Evolutionary conservation across 495 filamentous ascomycete genomes (phyloP).

Genomic region (Penicillium cinerascens): DNA sequence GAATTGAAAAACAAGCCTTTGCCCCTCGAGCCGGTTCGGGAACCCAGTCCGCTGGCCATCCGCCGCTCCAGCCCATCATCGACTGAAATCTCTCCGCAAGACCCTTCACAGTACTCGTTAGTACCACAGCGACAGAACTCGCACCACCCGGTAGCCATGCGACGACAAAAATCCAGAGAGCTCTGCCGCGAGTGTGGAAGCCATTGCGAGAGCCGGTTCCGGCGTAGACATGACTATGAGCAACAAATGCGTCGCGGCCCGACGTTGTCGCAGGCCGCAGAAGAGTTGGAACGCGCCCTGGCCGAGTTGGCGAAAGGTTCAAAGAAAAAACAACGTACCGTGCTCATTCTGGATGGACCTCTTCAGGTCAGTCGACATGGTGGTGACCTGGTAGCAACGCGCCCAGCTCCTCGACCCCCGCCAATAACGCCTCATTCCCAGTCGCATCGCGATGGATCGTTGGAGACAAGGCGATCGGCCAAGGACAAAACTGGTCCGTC

Average conservation of each 20-base stretch:
- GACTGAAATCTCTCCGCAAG: not conserved
- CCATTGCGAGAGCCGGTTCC: not conserved
- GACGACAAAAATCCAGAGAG: not conserved
- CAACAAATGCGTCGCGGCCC: constrained; percentile 17
- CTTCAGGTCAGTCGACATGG: constrained; percentile 38
- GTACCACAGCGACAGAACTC: not conserved
- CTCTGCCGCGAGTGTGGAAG: constrained; percentile 2
- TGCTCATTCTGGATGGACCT: constrained; percentile 27
- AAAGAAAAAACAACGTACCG: constrained; percentile 8
- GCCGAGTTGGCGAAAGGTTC: constrained; percentile 19
- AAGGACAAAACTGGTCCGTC: not conserved
- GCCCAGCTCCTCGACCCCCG: constrained; percentile 37
- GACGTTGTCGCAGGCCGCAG: constrained; percentile 29
- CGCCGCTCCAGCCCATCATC: constrained; percentile 12
- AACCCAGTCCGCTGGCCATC: constrained; percentile 30
- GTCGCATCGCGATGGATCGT: not conserved
- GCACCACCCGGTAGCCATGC: not conserved
- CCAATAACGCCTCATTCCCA: constrained; percentile 20
- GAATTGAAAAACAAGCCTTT: constrained; percentile 46
- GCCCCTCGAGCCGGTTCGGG: constrained; percentile 39
- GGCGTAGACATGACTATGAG: not conserved
- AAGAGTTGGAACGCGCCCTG: constrained; percentile 32
- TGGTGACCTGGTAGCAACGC: constrained; percentile 36
- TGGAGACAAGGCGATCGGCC: constrained; percentile 2
- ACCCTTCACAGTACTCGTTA: not conserved